Evolutionary conservation across 805 yeast species (phyloP).

Genomic region (Zygotorulaspora chibaensis): DNA sequence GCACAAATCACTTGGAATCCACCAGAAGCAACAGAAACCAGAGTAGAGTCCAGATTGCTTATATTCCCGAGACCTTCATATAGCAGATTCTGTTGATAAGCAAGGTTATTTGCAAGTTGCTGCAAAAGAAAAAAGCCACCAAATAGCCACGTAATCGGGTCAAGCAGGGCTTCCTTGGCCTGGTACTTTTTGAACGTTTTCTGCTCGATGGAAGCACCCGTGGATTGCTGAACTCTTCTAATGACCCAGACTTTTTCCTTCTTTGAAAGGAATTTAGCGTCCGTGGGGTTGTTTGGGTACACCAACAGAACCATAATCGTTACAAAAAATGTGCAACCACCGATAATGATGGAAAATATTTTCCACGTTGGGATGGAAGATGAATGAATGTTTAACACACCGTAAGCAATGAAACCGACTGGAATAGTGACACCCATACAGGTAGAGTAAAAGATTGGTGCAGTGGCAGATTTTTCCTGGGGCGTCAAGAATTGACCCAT

Average conservation of each 20-base stretch:
- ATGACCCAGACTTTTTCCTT: constrained; percentile 52
- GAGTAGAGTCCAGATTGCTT: constrained; percentile 44
- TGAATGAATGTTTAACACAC: constrained; percentile 31
- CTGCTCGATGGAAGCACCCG: constrained; percentile 43
- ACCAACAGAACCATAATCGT: constrained; percentile 35
- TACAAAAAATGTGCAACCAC: constrained; percentile 47
- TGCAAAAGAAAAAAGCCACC: constrained; percentile 40
- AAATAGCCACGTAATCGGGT: constrained; percentile 46
- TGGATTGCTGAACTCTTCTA: constrained; percentile 40
- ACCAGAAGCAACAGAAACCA: constrained; percentile 51
- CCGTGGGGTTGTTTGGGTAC: constrained; percentile 56
- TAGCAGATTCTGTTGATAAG: constrained; percentile 49
- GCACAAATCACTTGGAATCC: constrained; percentile 45
- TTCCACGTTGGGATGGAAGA: constrained; percentile 43
- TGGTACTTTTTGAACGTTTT: constrained; percentile 46
- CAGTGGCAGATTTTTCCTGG: constrained; percentile 46
- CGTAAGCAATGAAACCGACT: constrained; percentile 46
- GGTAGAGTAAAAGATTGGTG: constrained; percentile 50
- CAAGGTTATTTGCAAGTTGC: constrained; percentile 49
- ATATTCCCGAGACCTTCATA: constrained; percentile 45
- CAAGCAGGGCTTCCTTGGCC: constrained; percentile 46
- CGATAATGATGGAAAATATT: constrained; percentile 52
- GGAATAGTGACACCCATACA: constrained; percentile 51
- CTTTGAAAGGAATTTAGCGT: constrained; percentile 43
- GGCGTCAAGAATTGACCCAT: constrained; percentile 48